phyloP scores from a whole-genome alignment of 2,329 filamentous ascomycete species.

The Aureobasidium sp. region DNA sequence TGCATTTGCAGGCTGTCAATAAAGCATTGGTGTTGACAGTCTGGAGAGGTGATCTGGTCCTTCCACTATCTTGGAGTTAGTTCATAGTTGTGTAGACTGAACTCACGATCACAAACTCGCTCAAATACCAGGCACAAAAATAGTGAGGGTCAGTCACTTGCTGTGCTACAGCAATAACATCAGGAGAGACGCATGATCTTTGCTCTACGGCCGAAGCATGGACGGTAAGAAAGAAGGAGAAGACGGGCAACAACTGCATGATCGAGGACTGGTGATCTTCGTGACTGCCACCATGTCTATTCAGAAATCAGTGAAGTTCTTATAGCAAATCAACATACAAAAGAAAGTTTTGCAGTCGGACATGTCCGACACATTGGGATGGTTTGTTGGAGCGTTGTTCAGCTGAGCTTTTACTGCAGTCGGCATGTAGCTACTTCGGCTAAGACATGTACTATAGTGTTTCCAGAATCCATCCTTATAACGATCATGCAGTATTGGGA shows the following conservation, averaged over 20 bases:
- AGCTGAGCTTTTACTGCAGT: no score
- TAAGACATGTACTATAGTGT: no score
- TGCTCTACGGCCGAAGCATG: background rate
- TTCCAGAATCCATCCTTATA: no score
- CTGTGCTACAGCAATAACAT: background rate
- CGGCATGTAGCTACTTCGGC: no score
- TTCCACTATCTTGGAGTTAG: background rate
- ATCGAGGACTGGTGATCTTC: background rate
- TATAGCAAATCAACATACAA: no score
- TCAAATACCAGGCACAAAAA: background rate
- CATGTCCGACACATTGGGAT: no score
- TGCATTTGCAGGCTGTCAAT: background rate
- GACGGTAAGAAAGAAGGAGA: background rate
- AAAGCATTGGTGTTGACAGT: background rate
- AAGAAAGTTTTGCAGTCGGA: no score
- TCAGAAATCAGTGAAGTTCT: no score
- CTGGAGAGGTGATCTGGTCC: background rate
- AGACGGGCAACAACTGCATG: background rate
- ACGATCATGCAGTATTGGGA: no score
- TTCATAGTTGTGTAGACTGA: background rate
- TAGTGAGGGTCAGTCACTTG: background rate
- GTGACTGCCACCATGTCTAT: no score
- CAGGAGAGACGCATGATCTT: background rate
- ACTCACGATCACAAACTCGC: background rate
- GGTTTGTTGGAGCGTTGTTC: no score